phyloP scores from a whole-genome alignment of 2,329 filamentous ascomycete genomes.

The Fusarium floridanum region DNA sequence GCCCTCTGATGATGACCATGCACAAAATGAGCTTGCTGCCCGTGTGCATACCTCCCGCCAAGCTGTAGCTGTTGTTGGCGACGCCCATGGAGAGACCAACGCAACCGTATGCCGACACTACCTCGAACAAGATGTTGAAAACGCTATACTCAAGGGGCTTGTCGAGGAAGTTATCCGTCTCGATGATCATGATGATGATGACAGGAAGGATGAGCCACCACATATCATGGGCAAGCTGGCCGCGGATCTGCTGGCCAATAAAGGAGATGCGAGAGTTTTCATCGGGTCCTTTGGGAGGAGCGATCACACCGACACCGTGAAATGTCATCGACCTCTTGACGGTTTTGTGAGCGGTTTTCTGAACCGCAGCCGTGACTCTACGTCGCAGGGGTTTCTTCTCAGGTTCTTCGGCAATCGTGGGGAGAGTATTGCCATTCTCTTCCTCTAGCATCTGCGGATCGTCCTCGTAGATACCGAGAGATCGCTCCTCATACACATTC shows the following conservation, averaged over 20 bases:
- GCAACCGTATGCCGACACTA: slow-evolving; percentile 69
- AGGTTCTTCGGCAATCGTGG: slow-evolving; percentile 47
- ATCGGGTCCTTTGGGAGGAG: slow-evolving; percentile 40
- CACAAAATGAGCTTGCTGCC: slow-evolving; percentile 70
- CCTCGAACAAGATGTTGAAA: slow-evolving; percentile 72
- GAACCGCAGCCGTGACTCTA: slow-evolving; percentile 46
- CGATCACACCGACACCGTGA: slow-evolving; percentile 58
- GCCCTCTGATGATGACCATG: slow-evolving; percentile 68
- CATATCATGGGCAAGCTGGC: slow-evolving; percentile 75
- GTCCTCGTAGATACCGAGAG: slow-evolving; percentile 69
- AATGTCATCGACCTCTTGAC: slow-evolving; percentile 56
- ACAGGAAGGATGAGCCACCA: slow-evolving; percentile 75
- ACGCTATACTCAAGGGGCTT: slow-evolving; percentile 67
- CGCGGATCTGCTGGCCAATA: slow-evolving; percentile 69
- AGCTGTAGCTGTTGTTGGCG: slow-evolving; percentile 66
- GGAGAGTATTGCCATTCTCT: slow-evolving; percentile 30
- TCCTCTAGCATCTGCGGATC: slow-evolving; percentile 47
- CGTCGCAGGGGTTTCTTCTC: slow-evolving; percentile 35
- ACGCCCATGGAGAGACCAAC: slow-evolving; percentile 72
- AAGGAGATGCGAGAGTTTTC: slow-evolving; percentile 60
- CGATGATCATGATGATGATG: slow-evolving; percentile 71
- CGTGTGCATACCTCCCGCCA: slow-evolving; percentile 66
- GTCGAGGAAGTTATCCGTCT: slow-evolving; percentile 65
- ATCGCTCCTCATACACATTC: slow-evolving; percentile 79
- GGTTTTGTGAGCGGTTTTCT: slow-evolving; percentile 53